phyloP scores from a whole-genome alignment of 2,329 filamentous ascomycete genomes.

The Colletotrichum sp. region DNA sequence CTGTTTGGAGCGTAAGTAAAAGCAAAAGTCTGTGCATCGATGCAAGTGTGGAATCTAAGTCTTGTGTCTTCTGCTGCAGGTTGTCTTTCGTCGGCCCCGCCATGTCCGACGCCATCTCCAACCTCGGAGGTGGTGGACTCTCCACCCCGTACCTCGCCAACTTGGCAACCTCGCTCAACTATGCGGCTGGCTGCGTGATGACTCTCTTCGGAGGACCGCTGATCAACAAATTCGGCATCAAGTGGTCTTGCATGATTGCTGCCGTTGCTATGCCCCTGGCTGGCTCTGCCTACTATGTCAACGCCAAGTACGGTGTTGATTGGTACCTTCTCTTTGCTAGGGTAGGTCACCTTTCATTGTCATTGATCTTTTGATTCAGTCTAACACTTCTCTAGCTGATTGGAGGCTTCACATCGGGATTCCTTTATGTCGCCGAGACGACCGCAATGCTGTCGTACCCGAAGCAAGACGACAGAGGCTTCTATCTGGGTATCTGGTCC shows the following conservation, averaged over 20 bases:
- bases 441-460: slow-evolving; percentile 30
- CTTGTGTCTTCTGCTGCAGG: background rate
- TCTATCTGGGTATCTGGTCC: slow-evolving; percentile 27
- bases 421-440: slow-evolving; percentile 32
- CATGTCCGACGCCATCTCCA: slow-evolving; percentile 15
- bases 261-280: slow-evolving; percentile 35
- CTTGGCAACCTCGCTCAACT: slow-evolving; percentile 3
- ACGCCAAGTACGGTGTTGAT: slow-evolving; percentile 30
- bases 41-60: background rate
- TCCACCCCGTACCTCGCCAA: slow-evolving; percentile 16
- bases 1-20: slow-evolving; percentile 2
- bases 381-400: background rate
- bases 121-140: slow-evolving; percentile 9
- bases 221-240: slow-evolving; percentile 43
- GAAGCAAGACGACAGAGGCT: slow-evolving; percentile 18
- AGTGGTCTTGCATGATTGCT: slow-evolving; percentile 39
- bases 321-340: slow-evolving; percentile 36
- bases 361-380: background rate
- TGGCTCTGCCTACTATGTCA: slow-evolving; percentile 38
- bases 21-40: background rate
- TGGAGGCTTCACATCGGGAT: slow-evolving; percentile 22
- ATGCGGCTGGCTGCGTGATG: background rate
- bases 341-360: background rate
- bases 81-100: slow-evolving; percentile 12
- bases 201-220: slow-evolving; percentile 35